Evolutionary conservation across 768 basidiomycete species (phyloP).

Genomic region (Lentinula boryana): DNA sequence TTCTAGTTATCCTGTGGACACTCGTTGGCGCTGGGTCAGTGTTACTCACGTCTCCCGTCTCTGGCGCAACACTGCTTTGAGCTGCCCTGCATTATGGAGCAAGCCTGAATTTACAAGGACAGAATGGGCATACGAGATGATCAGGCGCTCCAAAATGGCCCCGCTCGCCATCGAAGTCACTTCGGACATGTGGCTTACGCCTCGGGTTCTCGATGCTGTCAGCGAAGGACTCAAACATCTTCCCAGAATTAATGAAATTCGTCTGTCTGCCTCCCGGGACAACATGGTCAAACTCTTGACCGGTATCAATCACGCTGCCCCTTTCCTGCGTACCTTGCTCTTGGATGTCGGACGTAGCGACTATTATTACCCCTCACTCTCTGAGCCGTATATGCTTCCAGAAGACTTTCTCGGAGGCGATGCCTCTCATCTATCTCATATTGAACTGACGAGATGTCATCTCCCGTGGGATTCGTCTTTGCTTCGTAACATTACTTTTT

Average conservation of each 20-base stretch:
- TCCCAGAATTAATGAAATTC: slow-evolving; percentile 26
- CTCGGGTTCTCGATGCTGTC: slow-evolving; percentile 20
- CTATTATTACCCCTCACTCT: slow-evolving; percentile 13
- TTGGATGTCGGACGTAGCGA: slow-evolving; percentile 13
- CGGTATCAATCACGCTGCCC: slow-evolving; percentile 18
- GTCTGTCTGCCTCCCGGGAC: slow-evolving; percentile 18
- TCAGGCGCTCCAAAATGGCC: slow-evolving; percentile 37
- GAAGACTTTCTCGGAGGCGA: slow-evolving; percentile 22
- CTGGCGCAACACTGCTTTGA: slow-evolving; percentile 39
- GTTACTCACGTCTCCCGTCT: slow-evolving; percentile 34
- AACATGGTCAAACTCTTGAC: slow-evolving; percentile 22
- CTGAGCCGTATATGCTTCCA: slow-evolving; percentile 18
- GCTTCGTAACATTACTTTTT: slow-evolving; percentile 27
- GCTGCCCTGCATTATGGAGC: slow-evolving; percentile 35
- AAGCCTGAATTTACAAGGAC: slow-evolving; percentile 24
- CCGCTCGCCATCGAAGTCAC: slow-evolving; percentile 23
- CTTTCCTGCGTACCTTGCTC: slow-evolving; percentile 25
- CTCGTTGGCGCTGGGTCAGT: slow-evolving; percentile 27
- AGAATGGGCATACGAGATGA: slow-evolving; percentile 34
- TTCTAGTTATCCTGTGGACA: slow-evolving; percentile 28
- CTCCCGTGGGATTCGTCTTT: slow-evolving; percentile 30
- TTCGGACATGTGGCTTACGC: slow-evolving; percentile 18
- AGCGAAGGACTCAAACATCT: slow-evolving; percentile 24
- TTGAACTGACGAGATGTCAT: slow-evolving; percentile 28
- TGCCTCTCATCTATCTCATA: slow-evolving; percentile 25